Evolutionary conservation across 441 rosid genomes (phyloP), one percentile per base, ranked within the genome.

Genomic region (Aquilaria agallochum): DNA sequence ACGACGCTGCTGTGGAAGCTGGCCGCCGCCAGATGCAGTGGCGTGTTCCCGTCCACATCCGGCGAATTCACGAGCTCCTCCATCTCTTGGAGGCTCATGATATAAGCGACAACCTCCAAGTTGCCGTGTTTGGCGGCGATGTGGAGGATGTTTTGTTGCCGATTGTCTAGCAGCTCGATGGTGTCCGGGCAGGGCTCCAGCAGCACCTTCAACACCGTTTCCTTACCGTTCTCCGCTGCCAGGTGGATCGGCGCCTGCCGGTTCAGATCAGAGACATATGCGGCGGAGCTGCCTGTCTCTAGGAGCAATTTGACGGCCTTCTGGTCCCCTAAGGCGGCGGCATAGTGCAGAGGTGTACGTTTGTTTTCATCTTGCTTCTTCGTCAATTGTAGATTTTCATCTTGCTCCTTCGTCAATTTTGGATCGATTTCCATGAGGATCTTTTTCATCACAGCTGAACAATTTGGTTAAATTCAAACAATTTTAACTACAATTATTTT

Each of bases 31-130:
- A 68, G 59, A 56, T 73, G 70, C 69, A 73, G 40, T 1, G 64
- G 76, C 5, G 72, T 52, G 31, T 73, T 63, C 44, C 76, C 76
- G 2, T 60, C 48, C 10, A 36, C 10, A 49, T 72, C 72, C 2
- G 53, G 53, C 3, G 55, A 36, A 14, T 73, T 73, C 9, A 68
- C 2, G 11, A 70, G 50, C 44, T 63, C 68, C 51, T 59, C 66
- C 13, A 66, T 64, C 58, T 70, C 78, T 4, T 57, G 31, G 48
- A 10, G 55, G 14, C 53, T 55, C 14, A 59, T 14, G 33, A 74
- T 66, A 9, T 27, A 57, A 4, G 13, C 58, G 5, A 63, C 66
- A 1, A 15, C 49, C 14, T 49, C 40, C 5, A 40, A 27, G 14
- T 53, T 34, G 11, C 74, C 72, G 52, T 56, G 42, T 31, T 58